A percentile compares a stretch with the other conserved stretches of the same genome.
Evolutionary conservation across 1,284 basidiomycete genomes (phyloP).

Genomic region (Ganoderma resinaceum): DNA sequence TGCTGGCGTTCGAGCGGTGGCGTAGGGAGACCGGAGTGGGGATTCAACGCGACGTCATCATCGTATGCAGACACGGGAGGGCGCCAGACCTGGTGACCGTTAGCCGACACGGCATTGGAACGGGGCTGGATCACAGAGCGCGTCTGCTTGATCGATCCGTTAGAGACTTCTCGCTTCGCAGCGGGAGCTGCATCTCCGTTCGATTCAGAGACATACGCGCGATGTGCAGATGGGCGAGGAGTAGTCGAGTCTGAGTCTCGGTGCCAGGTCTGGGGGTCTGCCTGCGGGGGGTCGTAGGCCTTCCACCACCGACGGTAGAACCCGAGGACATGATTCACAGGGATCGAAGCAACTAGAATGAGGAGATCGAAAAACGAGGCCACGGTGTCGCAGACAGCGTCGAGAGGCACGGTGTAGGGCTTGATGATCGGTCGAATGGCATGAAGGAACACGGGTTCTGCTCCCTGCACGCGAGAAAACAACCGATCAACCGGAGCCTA

Average conservation of each 20-base stretch:
- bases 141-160: conserved; percentile 25
- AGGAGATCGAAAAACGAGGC: conserved; percentile 70
- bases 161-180: conserved; percentile 18
- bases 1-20: conserved; percentile 34
- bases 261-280: conserved; percentile 28
- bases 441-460: conserved; percentile 80
- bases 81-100: conserved; percentile 49
- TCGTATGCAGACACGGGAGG: conserved; percentile 45
- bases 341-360: conserved; percentile 61
- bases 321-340: conserved; percentile 52
- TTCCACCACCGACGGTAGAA: conserved; percentile 49
- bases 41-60: conserved; percentile 30
- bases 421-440: conserved; percentile 74
- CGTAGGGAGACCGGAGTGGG: conserved; percentile 30
- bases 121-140: conserved; percentile 17
- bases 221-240: conserved; percentile 24
- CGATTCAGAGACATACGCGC: conserved; percentile 24
- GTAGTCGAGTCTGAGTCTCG: conserved; percentile 16
- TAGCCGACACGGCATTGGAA: conserved; percentile 19
- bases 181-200: conserved; percentile 19
- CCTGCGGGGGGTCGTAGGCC: conserved; percentile 26
- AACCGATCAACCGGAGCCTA: conserved; percentile 17
- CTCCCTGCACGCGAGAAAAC: conserved; percentile 57
- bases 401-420: conserved; percentile 69
- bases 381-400: conserved; percentile 62